These are phyloP conservation scores for Chromosphaera perkinsii DNA, from an alignment of 208 protist genomes.

Conservation along the genomic window DNA sequence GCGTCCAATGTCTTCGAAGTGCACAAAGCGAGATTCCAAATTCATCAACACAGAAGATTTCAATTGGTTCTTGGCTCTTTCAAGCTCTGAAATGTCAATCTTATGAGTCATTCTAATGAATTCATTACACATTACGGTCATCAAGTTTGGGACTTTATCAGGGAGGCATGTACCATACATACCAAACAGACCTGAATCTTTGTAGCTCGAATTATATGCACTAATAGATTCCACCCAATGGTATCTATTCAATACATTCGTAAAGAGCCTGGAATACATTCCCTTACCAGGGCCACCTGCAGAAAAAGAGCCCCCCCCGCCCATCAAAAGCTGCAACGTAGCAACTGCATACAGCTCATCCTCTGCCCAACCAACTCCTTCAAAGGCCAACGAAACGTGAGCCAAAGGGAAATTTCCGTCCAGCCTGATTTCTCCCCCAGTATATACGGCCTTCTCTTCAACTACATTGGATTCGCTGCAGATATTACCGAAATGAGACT, in stretches of 20 bases:
- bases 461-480: neutral
- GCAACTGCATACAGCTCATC: constrained; percentile 41
- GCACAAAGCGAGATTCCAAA: constrained; percentile 33
- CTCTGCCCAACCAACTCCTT: constrained; percentile 33
- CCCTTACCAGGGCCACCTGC: constrained; percentile 59
- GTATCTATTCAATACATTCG: constrained; percentile 44
- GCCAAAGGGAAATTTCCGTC: constrained; percentile 7
- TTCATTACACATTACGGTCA: neutral
- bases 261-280: constrained; percentile 54
- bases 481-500: constrained; percentile 28
- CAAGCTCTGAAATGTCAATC: constrained; percentile 37
- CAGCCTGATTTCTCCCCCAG: constrained; percentile 22
- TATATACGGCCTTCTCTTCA: constrained; percentile 8
- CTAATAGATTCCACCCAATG: constrained; percentile 29
- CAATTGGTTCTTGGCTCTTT: constrained; percentile 49
- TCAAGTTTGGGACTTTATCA: neutral
- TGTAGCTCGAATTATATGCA: constrained; percentile 38
- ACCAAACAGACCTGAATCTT: constrained; percentile 45
- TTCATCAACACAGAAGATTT: constrained; percentile 46
- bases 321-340: constrained; percentile 51
- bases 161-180: constrained; percentile 27
- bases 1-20: constrained; percentile 32
- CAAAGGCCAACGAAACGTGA: constrained; percentile 30
- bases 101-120: neutral
- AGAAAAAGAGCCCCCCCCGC: constrained; percentile 54